Evolutionary conservation across 495 filamentous ascomycete species (phyloP), one percentile per base, ranked within the genome.

Genomic region (Aspergillus funiculosus): DNA sequence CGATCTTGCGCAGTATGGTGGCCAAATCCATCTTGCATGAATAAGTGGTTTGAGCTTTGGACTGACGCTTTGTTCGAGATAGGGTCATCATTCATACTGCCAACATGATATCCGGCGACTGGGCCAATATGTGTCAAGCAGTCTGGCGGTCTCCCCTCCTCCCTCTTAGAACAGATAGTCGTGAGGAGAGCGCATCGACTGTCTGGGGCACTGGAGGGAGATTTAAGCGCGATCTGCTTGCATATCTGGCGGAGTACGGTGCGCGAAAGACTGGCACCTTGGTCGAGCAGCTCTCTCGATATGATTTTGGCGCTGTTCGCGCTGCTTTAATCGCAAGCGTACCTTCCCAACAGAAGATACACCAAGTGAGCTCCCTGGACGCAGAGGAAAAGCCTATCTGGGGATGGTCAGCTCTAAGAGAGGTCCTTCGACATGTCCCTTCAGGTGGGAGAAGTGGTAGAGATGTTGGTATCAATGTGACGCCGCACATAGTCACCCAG

Each of bases 71-170:
- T 26, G 8, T 9, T 8, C 7, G 21, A 15, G 1, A 1, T 20
- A 77, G 74, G 37, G 66, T 95, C 11, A 63, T 94, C 13, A 91
- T 95, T 28, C 86, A 92, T 49, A 96, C 90, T 0, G 87, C 87
- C 8, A 95, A 96, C 52, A 86, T 95, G 79, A 89, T 95, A 31
- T 59, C 71, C 17, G 73, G 78, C 35, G 90, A 96, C 66, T 96
- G 90, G 89, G 71, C 66, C 6, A 89, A 90, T 53, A 86, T 95
- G 87, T 81, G 79, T 0, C 87, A 96, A 57, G 89, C 82, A 1
- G 78, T 82, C 15, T 96, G 89, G 89, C 71, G 68, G 21, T 90
- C 87, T 6, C 89, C 87, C 14, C 61, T 81, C 0, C 79, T 95
- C 6, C 85, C 86, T 19, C 39, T 77, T 6, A 36, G 40, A 29